Base-by-base conservation (phyloP, 257 asterid species). In the Jacaranda mimosifolia region DNA sequence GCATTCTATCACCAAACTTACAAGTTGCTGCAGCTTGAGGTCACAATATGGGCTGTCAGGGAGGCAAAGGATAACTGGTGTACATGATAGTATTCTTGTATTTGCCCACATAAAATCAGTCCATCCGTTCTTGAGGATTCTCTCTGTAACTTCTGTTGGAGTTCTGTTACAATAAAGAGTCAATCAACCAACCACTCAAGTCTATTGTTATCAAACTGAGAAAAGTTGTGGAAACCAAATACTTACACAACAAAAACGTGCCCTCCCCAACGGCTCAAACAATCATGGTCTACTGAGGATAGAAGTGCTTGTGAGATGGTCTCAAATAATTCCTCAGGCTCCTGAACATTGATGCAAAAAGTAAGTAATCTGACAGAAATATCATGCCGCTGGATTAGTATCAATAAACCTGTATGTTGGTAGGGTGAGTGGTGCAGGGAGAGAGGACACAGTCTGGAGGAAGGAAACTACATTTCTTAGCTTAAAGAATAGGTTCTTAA, bases 211-310 rank as follows among this genome's bases (percentile, higher is more conserved):
- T 9, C 32, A 26, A 9, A 63, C 12, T 17, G 26, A 65, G 67
- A 36, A 43, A 62, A 15, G 21, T 40, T 17, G 63, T 45, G 12
- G 36, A 79, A 43, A 64, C 11, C 36, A 26, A 26, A 26, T 26
- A 81, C 98, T 86, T 90, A 91, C 97, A 94, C 97, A 12, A 92
- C 89, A 75, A 89, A 92, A 68, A 88, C 98, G 63, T 94, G 99
- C 17, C 99, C 99, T 83, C 97, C 99, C 99, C 98, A 92, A 58
- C 99, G 98, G 89, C 99, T 94, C 87, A 92, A 82, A 79, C 98
- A 94, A 77, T 94, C 99, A 68, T 98, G 98, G 84, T 94, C 97
- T 4, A 92, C 92, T 7, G 97, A 91, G 35, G 98, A 85, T 57
- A 94, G 45, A 69, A 94, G 88, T 4, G 99, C 99, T 79, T 94